Conservation (phyloP, 2,329 filamentous ascomycete genomes). For the Gnomoniopsis smithogilvyi region DNA sequence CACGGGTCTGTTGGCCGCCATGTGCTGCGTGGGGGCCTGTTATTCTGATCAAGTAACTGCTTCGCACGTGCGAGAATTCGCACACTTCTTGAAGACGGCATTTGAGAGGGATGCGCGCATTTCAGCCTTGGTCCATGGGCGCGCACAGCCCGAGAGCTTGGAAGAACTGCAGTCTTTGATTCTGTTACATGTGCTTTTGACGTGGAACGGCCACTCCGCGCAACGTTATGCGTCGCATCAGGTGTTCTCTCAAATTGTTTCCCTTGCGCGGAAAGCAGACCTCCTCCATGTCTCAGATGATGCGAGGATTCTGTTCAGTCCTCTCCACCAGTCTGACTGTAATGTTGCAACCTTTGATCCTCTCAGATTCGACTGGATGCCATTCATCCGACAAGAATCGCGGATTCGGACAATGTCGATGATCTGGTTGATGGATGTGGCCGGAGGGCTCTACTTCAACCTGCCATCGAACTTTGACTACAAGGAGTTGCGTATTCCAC, state of each 20-base stretch:
- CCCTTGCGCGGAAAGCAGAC: conserved; percentile 53
- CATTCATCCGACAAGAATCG: conserved; percentile 70
- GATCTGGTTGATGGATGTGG: conserved; percentile 61
- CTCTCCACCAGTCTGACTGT: conserved; percentile 57
- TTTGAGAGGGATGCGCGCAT: conserved; percentile 54
- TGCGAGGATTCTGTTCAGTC: conserved; percentile 46
- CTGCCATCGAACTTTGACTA: conserved; percentile 58
- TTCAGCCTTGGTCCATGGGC: conserved; percentile 42
- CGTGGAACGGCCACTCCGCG: conserved; percentile 66
- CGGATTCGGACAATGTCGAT: conserved; percentile 63
- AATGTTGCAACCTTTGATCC: conserved; percentile 42
- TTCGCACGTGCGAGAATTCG: conserved; percentile 63
- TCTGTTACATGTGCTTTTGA: conserved; percentile 58
- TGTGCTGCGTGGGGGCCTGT: conserved; percentile 72
- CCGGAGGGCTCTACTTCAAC: conserved; percentile 71
- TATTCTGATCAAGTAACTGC: conserved; percentile 64
- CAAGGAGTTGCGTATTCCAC: conserved; percentile 62
- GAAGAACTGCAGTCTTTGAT: conserved; percentile 68
- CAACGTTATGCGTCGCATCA: conserved; percentile 63
- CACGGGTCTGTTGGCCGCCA: conserved; percentile 63
- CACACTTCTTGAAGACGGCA: conserved; percentile 58
- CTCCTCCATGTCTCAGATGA: conserved; percentile 52
- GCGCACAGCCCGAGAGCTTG: conserved; percentile 34
- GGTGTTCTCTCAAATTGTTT: conserved; percentile 54
- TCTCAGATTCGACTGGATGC: conserved; percentile 59